phyloP scores from a whole-genome alignment of 2,329 filamentous ascomycete species.

The Alternaria sp. region DNA sequence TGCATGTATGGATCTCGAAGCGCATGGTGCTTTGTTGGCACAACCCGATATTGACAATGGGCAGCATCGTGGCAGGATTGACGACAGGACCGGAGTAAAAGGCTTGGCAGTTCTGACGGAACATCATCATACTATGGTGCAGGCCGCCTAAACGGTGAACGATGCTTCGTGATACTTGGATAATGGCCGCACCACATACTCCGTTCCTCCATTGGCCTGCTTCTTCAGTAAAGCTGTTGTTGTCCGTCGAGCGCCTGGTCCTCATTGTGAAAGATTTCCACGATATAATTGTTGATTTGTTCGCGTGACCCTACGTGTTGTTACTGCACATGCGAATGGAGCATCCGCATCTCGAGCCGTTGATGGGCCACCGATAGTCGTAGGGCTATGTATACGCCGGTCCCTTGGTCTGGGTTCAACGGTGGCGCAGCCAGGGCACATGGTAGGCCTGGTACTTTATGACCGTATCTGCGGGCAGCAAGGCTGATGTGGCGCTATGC shows the following conservation, averaged over 20 bases:
- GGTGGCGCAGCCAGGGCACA: conserved; percentile 17
- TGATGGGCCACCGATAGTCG: background rate
- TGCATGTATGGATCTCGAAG: background rate
- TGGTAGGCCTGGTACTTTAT: conserved; percentile 11
- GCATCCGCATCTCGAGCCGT: background rate
- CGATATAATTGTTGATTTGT: background rate
- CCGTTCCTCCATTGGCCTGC: background rate
- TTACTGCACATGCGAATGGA: background rate
- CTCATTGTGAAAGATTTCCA: background rate
- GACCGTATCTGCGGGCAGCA: background rate
- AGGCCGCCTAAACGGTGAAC: conserved; percentile 1
- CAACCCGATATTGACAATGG: background rate
- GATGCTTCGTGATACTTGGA: background rate
- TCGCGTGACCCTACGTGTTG: background rate
- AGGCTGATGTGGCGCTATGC: conserved; percentile 1
- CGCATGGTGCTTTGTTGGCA: conserved; percentile 3
- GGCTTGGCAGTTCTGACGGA: background rate
- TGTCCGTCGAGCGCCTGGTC: background rate
- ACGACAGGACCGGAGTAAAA: background rate
- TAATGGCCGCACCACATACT: background rate
- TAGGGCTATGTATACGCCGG: conserved; percentile 11
- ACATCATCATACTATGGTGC: background rate
- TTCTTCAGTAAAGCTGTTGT: background rate
- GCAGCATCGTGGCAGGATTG: background rate
- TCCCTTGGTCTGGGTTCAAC: conserved; percentile 8